Evolutionary conservation across 169 alveolate genomes (phyloP).

Genomic region (Plasmodium malariae): DNA sequence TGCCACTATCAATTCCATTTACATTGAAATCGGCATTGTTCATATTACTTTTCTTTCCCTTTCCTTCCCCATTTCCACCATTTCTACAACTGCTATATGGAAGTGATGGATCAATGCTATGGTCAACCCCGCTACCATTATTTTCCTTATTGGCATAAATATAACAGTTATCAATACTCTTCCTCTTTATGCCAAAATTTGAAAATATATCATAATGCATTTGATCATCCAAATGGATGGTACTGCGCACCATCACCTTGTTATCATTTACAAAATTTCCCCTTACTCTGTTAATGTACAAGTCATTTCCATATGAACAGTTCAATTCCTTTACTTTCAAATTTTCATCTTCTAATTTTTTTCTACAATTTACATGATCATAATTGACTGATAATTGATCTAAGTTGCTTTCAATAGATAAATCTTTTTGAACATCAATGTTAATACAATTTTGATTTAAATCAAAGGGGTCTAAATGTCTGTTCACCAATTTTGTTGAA

Average conservation of each 20-base stretch:
- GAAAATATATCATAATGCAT: neutral
- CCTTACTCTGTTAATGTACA: neutral
- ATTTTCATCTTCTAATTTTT: neutral
- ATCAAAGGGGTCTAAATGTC: constrained; percentile 9
- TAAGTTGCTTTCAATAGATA: neutral
- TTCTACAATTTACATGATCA: neutral
- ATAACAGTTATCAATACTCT: constrained; percentile 38
- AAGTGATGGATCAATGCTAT: no score
- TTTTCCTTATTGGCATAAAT: constrained; percentile 3
- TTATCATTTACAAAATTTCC: neutral
- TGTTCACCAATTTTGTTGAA: constrained; percentile 4
- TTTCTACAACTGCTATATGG: no score
- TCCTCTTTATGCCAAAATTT: constrained; percentile 25
- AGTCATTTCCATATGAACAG: neutral
- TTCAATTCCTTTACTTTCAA: neutral
- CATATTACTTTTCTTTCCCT: no score
- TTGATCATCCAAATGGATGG: neutral
- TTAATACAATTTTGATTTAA: constrained; percentile 5
- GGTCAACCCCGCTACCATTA: no score
- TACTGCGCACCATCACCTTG: neutral
- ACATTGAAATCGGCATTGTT: no score
- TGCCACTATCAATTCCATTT: no score
- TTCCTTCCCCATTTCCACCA: no score
- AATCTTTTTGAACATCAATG: neutral
- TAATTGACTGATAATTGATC: neutral